A percentile compares a stretch with the other conserved stretches of the same genome.
These are phyloP conservation scores for Leccinum ochraceum DNA, from an alignment of 768 basidiomycete genomes.

Conservation along the genomic window DNA sequence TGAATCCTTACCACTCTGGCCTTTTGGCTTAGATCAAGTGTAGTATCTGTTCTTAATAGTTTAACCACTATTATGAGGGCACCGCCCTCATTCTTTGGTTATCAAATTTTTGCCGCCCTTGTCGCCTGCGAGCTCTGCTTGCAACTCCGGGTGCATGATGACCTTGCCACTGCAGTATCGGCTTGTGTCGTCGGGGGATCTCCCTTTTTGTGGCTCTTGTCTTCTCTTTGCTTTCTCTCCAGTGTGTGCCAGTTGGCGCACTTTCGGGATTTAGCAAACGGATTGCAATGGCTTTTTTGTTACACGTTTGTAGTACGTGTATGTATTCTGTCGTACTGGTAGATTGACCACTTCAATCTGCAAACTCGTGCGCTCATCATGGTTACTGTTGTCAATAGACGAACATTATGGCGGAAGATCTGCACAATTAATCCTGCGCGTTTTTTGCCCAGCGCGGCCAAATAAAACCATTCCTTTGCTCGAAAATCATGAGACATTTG, in stretches of 20 bases:
- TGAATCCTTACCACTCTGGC: conserved; percentile 39
- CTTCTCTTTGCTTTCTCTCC: conserved; percentile 21
- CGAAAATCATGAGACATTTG: too few species aligned
- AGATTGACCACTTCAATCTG: too few species aligned
- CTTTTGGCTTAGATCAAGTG: conserved; percentile 79
- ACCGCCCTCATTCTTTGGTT: conserved; percentile 55
- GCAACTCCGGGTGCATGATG: conserved; percentile 42
- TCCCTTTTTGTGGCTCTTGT: conserved; percentile 1
- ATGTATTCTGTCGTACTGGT: too few species aligned
- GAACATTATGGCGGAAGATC: too few species aligned
- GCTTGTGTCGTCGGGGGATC: conserved; percentile 68
- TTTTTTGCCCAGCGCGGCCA: too few species aligned
- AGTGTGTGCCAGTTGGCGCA: neutral
- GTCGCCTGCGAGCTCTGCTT: conserved; percentile 37
- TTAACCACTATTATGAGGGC: conserved; percentile 59
- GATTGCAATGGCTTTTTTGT: conserved; percentile 2
- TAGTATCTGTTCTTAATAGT: conserved; percentile 75
- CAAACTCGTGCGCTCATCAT: too few species aligned
- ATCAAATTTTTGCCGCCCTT: conserved; percentile 41
- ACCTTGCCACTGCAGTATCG: conserved; percentile 41
- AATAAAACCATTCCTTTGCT: too few species aligned
- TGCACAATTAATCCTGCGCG: too few species aligned
- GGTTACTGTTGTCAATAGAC: too few species aligned
- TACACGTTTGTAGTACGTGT: too few species aligned
- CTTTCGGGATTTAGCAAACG: conserved; percentile 14